Conservation (phyloP, 805 yeast species). For the Isabelozyma gotoi region DNA sequence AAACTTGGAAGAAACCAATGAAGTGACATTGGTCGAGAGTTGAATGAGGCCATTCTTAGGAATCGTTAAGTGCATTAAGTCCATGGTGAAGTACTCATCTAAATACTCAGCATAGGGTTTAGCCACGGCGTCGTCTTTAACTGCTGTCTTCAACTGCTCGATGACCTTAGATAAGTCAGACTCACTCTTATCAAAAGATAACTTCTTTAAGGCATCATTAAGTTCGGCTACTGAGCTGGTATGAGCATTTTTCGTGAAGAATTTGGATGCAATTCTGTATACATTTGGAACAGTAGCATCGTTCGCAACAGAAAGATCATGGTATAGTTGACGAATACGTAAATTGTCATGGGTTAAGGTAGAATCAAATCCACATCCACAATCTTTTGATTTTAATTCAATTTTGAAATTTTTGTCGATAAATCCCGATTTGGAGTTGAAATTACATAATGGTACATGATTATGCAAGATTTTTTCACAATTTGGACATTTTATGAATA, state of each 20-base stretch:
- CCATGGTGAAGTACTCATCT: slow-evolving; percentile 2
- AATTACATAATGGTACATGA: slow-evolving; percentile 9
- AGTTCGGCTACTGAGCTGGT: neutral
- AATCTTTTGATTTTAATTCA: neutral
- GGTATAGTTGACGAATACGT: slow-evolving; percentile 13
- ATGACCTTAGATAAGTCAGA: neutral
- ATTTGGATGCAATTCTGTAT: neutral
- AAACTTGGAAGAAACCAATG: slow-evolving; percentile 13
- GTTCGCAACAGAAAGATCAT: slow-evolving; percentile 6
- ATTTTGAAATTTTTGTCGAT: slow-evolving; percentile 10
- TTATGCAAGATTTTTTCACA: slow-evolving; percentile 8
- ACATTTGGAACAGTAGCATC: neutral
- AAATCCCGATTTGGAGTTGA: slow-evolving; percentile 9
- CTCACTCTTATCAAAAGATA: neutral
- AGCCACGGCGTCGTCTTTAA: neutral
- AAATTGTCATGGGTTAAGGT: slow-evolving; percentile 12
- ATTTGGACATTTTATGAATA: slow-evolving; percentile 12
- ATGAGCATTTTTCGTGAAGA: neutral
- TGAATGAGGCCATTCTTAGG: slow-evolving; percentile 4
- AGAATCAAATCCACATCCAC: slow-evolving; percentile 6
- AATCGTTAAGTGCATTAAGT: slow-evolving; percentile 6
- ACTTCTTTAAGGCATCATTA: neutral
- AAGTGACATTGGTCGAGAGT: slow-evolving; percentile 13
- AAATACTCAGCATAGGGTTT: neutral
- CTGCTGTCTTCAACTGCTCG: neutral